Evolutionary conservation across 306 rosid species (phyloP).

Genomic region (Rosa lucieae): DNA sequence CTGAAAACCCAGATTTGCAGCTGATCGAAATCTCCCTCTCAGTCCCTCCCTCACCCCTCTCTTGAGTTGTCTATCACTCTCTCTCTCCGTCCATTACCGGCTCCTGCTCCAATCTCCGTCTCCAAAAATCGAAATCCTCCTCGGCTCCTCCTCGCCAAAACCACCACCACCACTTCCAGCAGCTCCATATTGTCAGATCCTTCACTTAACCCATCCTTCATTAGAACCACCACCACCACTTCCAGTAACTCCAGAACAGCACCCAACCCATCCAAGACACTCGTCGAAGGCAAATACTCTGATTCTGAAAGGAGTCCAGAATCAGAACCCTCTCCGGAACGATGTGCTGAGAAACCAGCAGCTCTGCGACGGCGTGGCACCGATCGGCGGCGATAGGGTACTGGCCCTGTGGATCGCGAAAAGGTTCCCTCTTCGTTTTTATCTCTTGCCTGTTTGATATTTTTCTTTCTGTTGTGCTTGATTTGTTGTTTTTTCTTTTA

Average conservation of each 20-base stretch:
- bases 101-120: no score
- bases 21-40: no score
- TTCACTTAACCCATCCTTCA: no score
- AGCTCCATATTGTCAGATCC: no score
- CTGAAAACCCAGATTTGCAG: no score
- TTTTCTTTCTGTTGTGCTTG: not conserved
- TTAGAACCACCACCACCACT: no score
- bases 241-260: slow-evolving; percentile 48
- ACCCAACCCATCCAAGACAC: slow-evolving; percentile 64
- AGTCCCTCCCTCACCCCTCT: no score
- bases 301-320: slow-evolving; percentile 55
- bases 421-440: slow-evolving; percentile 27
- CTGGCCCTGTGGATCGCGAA: slow-evolving; percentile 46
- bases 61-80: no score
- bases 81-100: no score
- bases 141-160: no score
- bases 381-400: slow-evolving; percentile 18
- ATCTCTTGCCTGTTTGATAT: not conserved
- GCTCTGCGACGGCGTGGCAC: slow-evolving; percentile 47
- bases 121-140: no score
- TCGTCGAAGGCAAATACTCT: slow-evolving; percentile 75
- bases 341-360: slow-evolving; percentile 44
- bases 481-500: not conserved
- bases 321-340: slow-evolving; percentile 50
- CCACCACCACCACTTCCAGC: no score